Percentiles rank a stretch among this genome's conserved stretches.
Evolutionary conservation across 2,329 filamentous ascomycete genomes (phyloP).

Genomic region (Lasiodiplodia sp.): DNA sequence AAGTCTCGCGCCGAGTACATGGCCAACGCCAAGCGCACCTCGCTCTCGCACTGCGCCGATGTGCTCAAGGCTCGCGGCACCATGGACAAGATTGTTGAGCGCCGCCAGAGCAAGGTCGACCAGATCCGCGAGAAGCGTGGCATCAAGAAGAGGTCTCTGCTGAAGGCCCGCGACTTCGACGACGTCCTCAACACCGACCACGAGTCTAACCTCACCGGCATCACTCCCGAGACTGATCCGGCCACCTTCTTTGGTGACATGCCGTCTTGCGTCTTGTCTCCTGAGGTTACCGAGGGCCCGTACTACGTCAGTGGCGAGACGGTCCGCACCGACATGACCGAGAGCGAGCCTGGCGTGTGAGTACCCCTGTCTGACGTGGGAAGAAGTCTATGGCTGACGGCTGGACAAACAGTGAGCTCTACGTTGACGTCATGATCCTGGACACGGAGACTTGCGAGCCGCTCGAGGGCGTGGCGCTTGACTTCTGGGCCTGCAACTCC

Average conservation of each 20-base stretch:
- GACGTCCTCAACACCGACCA: constrained; percentile 37
- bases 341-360: constrained; percentile 52
- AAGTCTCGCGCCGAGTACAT: constrained; percentile 47
- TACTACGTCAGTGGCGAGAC: constrained; percentile 59
- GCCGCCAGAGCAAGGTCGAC: constrained; percentile 45
- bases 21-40: constrained; percentile 24
- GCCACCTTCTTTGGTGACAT: constrained; percentile 41
- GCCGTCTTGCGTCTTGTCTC: constrained; percentile 41
- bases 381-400: constrained; percentile 48
- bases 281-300: constrained; percentile 44
- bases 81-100: constrained; percentile 50
- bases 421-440: constrained; percentile 59
- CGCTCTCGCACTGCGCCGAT: constrained; percentile 50
- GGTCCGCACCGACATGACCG: constrained; percentile 57
- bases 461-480: constrained; percentile 57
- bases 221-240: constrained; percentile 37
- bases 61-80: constrained; percentile 50
- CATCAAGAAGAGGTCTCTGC: constrained; percentile 23
- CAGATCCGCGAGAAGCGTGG: constrained; percentile 25
- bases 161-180: constrained; percentile 25
- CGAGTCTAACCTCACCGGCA: constrained; percentile 41
- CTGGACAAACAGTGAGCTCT: constrained; percentile 36
- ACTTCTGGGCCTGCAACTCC: constrained; percentile 58
- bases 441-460: constrained; percentile 63
- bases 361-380: neutral